Conservation (phyloP, 106 monocot species). For the Hemerocallis citrina region DNA sequence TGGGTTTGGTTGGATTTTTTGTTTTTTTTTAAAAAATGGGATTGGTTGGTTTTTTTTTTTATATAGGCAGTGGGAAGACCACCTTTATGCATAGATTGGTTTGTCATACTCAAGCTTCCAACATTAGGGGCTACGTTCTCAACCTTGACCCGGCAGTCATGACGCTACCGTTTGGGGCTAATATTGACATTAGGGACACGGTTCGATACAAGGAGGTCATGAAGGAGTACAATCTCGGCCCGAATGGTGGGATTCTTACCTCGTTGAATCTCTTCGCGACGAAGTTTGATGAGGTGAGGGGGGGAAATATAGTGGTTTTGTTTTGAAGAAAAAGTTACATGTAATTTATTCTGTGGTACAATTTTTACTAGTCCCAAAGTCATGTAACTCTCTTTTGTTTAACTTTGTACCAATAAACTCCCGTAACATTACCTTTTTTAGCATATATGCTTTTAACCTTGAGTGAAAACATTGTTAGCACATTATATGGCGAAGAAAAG, state of each 20-base stretch:
- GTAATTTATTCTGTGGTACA: too few relatives aligned
- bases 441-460: not conserved
- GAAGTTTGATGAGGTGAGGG: conserved; percentile 94
- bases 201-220: conserved; percentile 94
- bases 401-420: too few relatives aligned
- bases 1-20: too few relatives aligned
- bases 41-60: not conserved
- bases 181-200: conserved; percentile 94
- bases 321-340: too few relatives aligned
- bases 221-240: conserved; percentile 96
- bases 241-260: conserved; percentile 94
- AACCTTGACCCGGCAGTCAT: conserved; percentile 96
- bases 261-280: conserved; percentile 85
- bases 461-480: too few relatives aligned
- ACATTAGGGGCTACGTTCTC: conserved; percentile 69
- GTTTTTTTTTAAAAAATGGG: too few relatives aligned
- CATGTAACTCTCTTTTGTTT: not conserved
- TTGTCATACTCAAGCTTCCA: conserved; percentile 52
- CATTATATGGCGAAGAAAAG: too few relatives aligned
- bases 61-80: conserved; percentile 76
- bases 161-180: conserved; percentile 83
- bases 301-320: too few relatives aligned
- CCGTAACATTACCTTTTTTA: not conserved
- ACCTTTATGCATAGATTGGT: conserved; percentile 79
- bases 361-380: too few relatives aligned